phyloP scores from a whole-genome alignment of 225 moss, liverwort and hornwort genomes.

The Thuidium tamariscinum region DNA sequence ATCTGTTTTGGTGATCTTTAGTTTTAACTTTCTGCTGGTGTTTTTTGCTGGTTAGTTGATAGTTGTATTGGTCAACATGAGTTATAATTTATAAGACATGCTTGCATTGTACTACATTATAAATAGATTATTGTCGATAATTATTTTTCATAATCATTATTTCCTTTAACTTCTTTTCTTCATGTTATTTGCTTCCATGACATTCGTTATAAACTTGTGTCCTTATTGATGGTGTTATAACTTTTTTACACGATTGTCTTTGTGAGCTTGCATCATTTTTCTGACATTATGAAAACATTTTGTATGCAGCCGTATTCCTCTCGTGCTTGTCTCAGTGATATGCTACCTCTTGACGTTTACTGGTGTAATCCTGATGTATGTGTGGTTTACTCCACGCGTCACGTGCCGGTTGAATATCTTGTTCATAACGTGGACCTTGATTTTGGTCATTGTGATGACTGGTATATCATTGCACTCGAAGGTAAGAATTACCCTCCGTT shows the following conservation, averaged over 20 bases:
- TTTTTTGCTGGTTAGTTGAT: background rate
- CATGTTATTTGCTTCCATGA: background rate
- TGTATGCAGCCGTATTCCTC: conserved; percentile 60
- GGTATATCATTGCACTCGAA: conserved; percentile 58
- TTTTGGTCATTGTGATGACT: conserved; percentile 70
- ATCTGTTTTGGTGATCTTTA: background rate
- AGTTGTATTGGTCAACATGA: background rate
- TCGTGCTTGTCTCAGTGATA: conserved; percentile 49
- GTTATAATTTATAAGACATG: background rate
- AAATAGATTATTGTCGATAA: background rate
- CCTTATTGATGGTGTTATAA: background rate
- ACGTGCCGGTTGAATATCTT: conserved; percentile 87
- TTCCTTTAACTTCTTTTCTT: background rate
- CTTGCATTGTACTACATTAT: background rate
- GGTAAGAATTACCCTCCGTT: conserved; percentile 20
- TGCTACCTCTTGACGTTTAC: conserved; percentile 40
- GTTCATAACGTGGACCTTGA: conserved; percentile 88
- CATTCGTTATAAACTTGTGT: background rate
- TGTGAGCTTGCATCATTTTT: background rate
- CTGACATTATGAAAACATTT: background rate
- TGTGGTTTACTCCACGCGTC: conserved; percentile 82
- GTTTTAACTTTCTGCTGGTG: background rate
- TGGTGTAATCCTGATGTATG: conserved; percentile 76
- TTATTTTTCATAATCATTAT: background rate
- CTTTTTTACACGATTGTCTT: background rate